Base-by-base conservation (phyloP, 768 basidiomycete species). In the Suillus subalutaceus region DNA sequence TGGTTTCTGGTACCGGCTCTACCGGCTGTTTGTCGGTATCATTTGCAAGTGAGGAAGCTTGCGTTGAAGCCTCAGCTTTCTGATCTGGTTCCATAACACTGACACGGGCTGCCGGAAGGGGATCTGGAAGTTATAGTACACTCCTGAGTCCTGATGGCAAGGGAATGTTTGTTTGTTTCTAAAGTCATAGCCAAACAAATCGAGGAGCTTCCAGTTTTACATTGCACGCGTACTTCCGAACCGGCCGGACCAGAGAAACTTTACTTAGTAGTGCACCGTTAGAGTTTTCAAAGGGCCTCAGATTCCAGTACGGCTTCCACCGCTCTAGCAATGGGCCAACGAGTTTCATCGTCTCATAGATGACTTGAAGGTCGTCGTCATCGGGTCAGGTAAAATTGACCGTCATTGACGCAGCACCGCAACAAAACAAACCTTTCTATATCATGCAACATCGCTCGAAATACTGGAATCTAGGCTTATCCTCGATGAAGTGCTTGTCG, bases 101-200 rank as follows among this genome's bases (percentile, higher is more conserved):
- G 32, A 35, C 4, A 53, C 26, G 8, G 26, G 26, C 16, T 53
- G 30, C 30, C 8, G 16, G 15, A 20, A 53, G 30, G 44, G 4
- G 13, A 40, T 13, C 40, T 40, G 37, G 37, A 37, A 37, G 37
- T 5, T 37, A 37, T 37, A 10, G 37, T 37, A 37, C 37, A 37
- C 37, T 37, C 37, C 37, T 37, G 37, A 37, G 10, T 37, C 37
- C 37, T 37, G 37, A 37, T 37, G 9, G 37, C 9, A 37, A 37
- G 37, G 37, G 37, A 37, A 18, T 23, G 37, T 38, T 16, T 57
- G 56, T 57, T 57, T 57, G 37, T 57, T 57, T 38, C 56, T 23
- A 4, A 57, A 57, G 56, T n/a, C n/a, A 20, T 23, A 38, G 56
- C 37, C 56, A 57, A 57, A 57, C 37, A 57, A 57, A 55, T 18